Evolutionary conservation across 345 rosid genomes (phyloP).

Genomic region (Aegle marmelos): DNA sequence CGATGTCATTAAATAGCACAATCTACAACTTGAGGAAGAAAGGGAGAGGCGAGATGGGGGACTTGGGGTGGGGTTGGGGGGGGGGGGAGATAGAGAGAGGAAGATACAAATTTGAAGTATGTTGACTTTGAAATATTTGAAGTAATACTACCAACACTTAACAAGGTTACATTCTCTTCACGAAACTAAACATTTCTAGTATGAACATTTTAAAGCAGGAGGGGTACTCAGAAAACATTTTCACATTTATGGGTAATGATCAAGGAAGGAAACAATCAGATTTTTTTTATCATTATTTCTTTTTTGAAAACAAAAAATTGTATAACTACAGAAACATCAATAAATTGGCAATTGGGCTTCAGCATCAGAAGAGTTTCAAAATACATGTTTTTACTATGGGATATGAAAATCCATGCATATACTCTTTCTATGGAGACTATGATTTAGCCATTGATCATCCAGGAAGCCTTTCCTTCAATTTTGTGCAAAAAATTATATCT

Average conservation of each 20-base stretch:
- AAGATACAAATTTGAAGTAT: background rate
- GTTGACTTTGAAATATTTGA: background rate
- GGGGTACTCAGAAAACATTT: background rate
- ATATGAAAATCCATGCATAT: background rate
- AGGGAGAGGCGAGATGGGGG: background rate
- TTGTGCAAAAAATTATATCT: background rate
- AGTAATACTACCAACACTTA: background rate
- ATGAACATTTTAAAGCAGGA: background rate
- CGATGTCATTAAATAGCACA: background rate
- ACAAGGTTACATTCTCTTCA: background rate
- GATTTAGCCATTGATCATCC: background rate
- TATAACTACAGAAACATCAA: too few relatives aligned
- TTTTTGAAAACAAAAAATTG: too few relatives aligned
- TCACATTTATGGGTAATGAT: background rate
- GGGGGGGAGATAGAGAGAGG: background rate
- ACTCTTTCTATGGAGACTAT: background rate
- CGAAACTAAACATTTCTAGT: background rate
- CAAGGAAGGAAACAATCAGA: background rate
- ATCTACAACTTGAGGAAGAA: background rate
- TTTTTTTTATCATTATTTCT: too few relatives aligned
- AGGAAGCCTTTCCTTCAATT: background rate
- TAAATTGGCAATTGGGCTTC: too few relatives aligned
- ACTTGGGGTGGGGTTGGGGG: too few relatives aligned
- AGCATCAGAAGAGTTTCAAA: background rate
- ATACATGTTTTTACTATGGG: background rate